Conservation (phyloP, 495 filamentous ascomycete genomes). For the Penicillium roqueforti region DNA sequence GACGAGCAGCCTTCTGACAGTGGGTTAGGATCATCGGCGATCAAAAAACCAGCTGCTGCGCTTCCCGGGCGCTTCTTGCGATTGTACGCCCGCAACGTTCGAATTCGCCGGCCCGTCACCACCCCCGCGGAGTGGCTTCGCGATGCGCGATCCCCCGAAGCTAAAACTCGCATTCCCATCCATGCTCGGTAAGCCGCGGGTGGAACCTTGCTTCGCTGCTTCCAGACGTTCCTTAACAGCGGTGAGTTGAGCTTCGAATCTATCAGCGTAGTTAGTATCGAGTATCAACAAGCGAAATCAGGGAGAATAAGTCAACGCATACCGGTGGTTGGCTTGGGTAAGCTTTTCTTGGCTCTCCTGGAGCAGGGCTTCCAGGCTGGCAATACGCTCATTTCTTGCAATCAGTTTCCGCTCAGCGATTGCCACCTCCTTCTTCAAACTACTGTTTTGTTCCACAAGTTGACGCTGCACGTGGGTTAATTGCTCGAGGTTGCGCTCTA, state of each 20-base stretch:
- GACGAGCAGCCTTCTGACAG: slow-evolving; percentile 17
- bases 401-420: slow-evolving; percentile 97
- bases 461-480: slow-evolving; percentile 95
- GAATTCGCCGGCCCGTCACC: slow-evolving; percentile 46
- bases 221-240: slow-evolving; percentile 97
- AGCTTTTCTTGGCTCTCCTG: slow-evolving; percentile 98
- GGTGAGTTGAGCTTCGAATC: slow-evolving; percentile 94
- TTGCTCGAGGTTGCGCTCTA: slow-evolving; percentile 97
- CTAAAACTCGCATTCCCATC: slow-evolving; percentile 62
- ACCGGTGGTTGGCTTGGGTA: slow-evolving; percentile 93
- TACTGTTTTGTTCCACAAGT: slow-evolving; percentile 94
- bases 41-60: slow-evolving; percentile 50
- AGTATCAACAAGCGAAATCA: background rate
- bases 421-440: slow-evolving; percentile 96
- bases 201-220: slow-evolving; percentile 85
- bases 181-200: slow-evolving; percentile 68
- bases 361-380: slow-evolving; percentile 82
- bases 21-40: slow-evolving; percentile 37
- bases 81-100: slow-evolving; percentile 38
- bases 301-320: slow-evolving; percentile 31
- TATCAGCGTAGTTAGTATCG: slow-evolving; percentile 32
- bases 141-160: slow-evolving; percentile 79
- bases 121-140: slow-evolving; percentile 93
- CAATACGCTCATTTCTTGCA: slow-evolving; percentile 93
- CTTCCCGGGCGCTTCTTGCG: slow-evolving; percentile 44